Evolutionary conservation across 2,329 filamentous ascomycete species (phyloP).

Genomic region (Huntiella omanensis): DNA sequence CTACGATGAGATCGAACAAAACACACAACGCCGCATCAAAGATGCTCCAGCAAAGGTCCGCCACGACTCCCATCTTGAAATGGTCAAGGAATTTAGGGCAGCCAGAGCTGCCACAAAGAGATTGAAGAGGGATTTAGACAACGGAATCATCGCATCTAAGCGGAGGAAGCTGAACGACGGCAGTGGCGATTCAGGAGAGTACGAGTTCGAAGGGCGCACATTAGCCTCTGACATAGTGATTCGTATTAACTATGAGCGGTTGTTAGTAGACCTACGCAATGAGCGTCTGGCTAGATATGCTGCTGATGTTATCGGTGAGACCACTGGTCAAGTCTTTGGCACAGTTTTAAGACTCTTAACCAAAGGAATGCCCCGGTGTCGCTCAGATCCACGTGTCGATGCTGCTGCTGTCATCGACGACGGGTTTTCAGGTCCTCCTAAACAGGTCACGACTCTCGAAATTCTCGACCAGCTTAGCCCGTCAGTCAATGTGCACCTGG

Average conservation of each 20-base stretch:
- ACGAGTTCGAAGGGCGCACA: constrained; percentile 24
- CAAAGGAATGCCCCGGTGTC: constrained; percentile 47
- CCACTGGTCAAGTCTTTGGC: constrained; percentile 61
- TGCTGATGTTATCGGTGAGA: constrained; percentile 48
- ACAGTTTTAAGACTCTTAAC: constrained; percentile 54
- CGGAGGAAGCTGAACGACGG: constrained; percentile 33
- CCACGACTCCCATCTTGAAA: constrained; percentile 37
- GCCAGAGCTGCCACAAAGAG: constrained; percentile 32
- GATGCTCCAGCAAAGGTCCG: constrained; percentile 41
- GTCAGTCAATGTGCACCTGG: constrained; percentile 32
- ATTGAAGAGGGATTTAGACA: constrained; percentile 32
- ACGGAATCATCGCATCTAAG: constrained; percentile 26
- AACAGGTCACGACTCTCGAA: constrained; percentile 32
- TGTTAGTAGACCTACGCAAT: constrained; percentile 65
- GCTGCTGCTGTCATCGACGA: constrained; percentile 18
- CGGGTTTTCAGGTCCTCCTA: constrained; percentile 16
- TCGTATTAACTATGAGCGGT: constrained; percentile 70
- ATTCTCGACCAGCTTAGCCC: constrained; percentile 35
- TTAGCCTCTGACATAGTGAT: constrained; percentile 50
- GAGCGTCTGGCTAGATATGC: constrained; percentile 56
- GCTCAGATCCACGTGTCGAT: constrained; percentile 33
- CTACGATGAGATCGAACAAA: constrained; percentile 41
- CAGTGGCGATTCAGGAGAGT: constrained; percentile 17
- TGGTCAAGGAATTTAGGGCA: constrained; percentile 33
- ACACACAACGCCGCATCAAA: constrained; percentile 32